These are phyloP conservation scores for Thermothielavioides terrestris DNA, from an alignment of 495 filamentous ascomycete genomes.

Conservation along the genomic window DNA sequence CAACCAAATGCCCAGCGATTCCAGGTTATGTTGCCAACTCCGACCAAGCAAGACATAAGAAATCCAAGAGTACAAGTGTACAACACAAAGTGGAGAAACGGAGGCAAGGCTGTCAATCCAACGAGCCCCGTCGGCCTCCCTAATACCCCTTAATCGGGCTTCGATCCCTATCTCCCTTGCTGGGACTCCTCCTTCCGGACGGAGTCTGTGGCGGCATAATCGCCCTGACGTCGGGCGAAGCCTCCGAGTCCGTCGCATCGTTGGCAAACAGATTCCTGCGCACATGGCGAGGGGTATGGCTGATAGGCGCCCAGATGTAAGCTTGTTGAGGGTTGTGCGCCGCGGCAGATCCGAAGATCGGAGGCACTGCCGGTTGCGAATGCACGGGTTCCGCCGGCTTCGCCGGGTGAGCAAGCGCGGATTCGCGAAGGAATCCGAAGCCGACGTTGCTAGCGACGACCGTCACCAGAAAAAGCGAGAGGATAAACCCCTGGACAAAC, in stretches of 20 bases:
- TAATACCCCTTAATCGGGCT: conserved; percentile 37
- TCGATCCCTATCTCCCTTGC: conserved; percentile 35
- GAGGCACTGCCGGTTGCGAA: conserved; percentile 24
- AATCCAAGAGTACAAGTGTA: neutral
- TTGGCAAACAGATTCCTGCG: conserved; percentile 26
- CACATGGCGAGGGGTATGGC: conserved; percentile 34
- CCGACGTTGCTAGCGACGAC: conserved; percentile 50
- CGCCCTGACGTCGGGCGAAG: conserved; percentile 26
- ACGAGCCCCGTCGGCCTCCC: neutral
- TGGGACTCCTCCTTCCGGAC: conserved; percentile 32
- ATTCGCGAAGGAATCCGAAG: conserved; percentile 33
- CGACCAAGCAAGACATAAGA: neutral
- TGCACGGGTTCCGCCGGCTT: conserved; percentile 21
- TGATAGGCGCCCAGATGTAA: conserved; percentile 36
- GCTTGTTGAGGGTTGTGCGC: conserved; percentile 30
- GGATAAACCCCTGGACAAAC: conserved; percentile 39
- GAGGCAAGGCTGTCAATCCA: neutral
- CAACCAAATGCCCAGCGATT: no score
- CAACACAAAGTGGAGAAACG: no score
- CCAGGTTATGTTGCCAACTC: no score
- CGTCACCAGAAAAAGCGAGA: conserved; percentile 47
- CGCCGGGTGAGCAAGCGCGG: conserved; percentile 11
- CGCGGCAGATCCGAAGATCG: conserved; percentile 18
- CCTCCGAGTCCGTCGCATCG: conserved; percentile 37
- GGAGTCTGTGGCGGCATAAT: conserved; percentile 36